Conservation (phyloP, 208 protist genomes). For the Kentomonas sorsogonicus region DNA sequence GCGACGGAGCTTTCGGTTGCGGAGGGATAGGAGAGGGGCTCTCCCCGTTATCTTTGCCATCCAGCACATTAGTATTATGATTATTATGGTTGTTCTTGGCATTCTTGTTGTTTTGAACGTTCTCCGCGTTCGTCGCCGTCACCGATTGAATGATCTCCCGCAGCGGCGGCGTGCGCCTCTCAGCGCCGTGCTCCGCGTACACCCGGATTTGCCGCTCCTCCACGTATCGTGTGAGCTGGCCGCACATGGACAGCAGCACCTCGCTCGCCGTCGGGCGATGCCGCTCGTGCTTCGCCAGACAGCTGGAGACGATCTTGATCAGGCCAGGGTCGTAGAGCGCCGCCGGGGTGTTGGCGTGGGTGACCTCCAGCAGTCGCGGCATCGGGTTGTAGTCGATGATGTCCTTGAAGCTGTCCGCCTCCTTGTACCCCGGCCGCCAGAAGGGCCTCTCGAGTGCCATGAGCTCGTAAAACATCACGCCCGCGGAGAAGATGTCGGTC, state of each 20-base stretch:
- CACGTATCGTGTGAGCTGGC: slow-evolving; percentile 31
- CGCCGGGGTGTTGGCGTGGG: not conserved
- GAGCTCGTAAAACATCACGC: slow-evolving; percentile 86
- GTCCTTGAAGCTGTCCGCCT: slow-evolving; percentile 41
- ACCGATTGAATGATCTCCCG: too few species aligned
- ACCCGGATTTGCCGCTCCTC: slow-evolving; percentile 34
- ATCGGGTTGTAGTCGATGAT: slow-evolving; percentile 57
- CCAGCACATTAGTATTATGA: too few species aligned
- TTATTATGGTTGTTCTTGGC: too few species aligned
- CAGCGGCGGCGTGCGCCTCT: slow-evolving; percentile 4
- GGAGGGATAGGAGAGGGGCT: too few species aligned
- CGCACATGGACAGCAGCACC: slow-evolving; percentile 37
- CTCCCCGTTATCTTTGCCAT: too few species aligned
- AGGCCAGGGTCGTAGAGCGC: slow-evolving; percentile 43
- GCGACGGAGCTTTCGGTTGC: too few species aligned
- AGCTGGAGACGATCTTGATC: slow-evolving; percentile 33
- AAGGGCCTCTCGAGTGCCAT: slow-evolving; percentile 66
- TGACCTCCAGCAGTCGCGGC: slow-evolving; percentile 29
- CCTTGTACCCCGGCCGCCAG: slow-evolving; percentile 39
- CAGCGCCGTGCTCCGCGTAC: slow-evolving; percentile 16
- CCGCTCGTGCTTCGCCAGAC: slow-evolving; percentile 54
- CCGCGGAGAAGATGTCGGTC: slow-evolving; percentile 91
- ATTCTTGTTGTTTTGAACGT: too few species aligned
- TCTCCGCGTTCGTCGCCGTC: too few species aligned
- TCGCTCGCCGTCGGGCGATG: slow-evolving; percentile 49